Conservation (phyloP, 305 asterid species). For the Withania somnifera region DNA sequence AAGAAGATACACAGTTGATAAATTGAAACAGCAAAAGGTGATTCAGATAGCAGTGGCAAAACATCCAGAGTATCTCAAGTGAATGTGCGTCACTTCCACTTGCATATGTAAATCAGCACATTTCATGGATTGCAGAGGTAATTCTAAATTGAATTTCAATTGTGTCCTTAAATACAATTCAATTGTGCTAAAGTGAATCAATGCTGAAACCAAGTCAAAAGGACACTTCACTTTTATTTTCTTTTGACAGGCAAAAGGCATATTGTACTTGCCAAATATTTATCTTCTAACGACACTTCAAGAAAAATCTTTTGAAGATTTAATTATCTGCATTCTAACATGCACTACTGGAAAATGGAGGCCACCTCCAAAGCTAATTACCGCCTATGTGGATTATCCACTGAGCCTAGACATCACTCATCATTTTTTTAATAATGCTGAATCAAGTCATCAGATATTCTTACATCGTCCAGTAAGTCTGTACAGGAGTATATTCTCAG, state of each 20-base stretch:
- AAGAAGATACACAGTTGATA: not conserved
- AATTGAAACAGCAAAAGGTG: not conserved
- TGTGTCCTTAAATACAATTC: not conserved
- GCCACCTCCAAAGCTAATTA: not conserved
- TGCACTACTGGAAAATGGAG: not conserved
- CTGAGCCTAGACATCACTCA: not conserved
- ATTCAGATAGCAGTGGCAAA: not conserved
- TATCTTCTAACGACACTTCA: not conserved
- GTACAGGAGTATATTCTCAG: not conserved
- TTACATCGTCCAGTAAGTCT: not conserved
- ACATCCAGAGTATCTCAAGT: not conserved
- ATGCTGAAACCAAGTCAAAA: not conserved
- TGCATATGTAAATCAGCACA: not conserved
- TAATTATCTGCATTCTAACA: not conserved
- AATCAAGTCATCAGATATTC: not conserved
- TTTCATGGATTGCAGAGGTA: not conserved
- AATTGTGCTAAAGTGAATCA: not conserved
- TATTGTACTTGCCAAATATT: not conserved
- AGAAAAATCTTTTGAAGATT: not conserved
- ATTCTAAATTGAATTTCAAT: not conserved
- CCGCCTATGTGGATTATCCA: not conserved
- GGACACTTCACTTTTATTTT: not conserved
- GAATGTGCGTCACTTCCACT: not conserved
- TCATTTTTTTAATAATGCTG: not conserved
- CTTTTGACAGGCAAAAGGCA: not conserved